Evolutionary conservation across 2,329 filamentous ascomycete genomes (phyloP).

Genomic region (Escovopsis sp.): DNA sequence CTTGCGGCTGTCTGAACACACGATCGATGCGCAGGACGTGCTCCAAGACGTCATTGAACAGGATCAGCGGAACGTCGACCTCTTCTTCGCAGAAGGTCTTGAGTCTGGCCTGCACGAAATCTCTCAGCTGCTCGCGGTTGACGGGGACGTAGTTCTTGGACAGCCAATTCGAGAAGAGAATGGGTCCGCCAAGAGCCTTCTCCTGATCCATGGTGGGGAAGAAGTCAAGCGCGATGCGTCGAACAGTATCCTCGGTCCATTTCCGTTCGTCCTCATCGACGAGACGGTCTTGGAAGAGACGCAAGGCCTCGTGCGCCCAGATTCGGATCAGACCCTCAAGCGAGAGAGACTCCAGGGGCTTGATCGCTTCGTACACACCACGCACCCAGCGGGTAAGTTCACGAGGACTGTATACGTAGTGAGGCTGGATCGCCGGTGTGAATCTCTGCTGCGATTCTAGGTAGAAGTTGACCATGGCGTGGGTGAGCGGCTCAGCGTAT

Average conservation of each 20-base stretch:
- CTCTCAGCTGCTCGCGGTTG: conserved; percentile 82
- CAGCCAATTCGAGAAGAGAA: conserved; percentile 98
- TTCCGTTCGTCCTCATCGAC: conserved; percentile 86
- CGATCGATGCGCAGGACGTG: conserved; percentile 96
- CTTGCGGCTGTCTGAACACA: conserved; percentile 95
- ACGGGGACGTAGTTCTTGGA: conserved; percentile 98
- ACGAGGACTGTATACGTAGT: conserved; percentile 98
- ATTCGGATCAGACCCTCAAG: conserved; percentile 89
- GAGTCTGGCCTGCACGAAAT: conserved; percentile 93
- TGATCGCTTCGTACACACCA: conserved; percentile 92
- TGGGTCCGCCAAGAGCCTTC: conserved; percentile 78
- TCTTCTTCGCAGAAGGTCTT: conserved; percentile 99
- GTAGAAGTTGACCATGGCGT: conserved; percentile 96
- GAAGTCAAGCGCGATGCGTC: conserved; percentile 71
- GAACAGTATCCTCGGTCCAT: conserved; percentile 86
- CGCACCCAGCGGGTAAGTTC: conserved; percentile 96
- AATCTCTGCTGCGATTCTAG: conserved; percentile 88
- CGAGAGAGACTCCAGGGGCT: conserved; percentile 73
- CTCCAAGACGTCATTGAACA: conserved; percentile 99
- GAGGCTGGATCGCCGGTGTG: conserved; percentile 90
- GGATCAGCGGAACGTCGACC: conserved; percentile 90
- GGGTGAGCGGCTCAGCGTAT: conserved; percentile 85
- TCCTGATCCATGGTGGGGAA: conserved; percentile 94
- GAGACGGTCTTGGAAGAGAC: conserved; percentile 92
- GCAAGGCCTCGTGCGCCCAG: conserved; percentile 93